Percentiles rank a stretch among this genome's conserved stretches.
These are phyloP conservation scores for Arabidopsis thaliana DNA, from an alignment of 345 rosid genomes.

Conservation along the genomic window TAIR10.1 NC_003074.8:7532001-7532500, in stretches of 20 bases:
- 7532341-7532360: conserved; percentile 13
- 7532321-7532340: conserved; percentile 23
- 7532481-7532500: neutral
- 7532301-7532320: conserved; percentile 2
- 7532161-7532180: neutral
- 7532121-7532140: neutral
- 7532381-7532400: neutral
- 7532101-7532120: neutral
- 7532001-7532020: conserved; percentile 25
- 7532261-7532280: conserved; percentile 21
- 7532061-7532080: conserved; percentile 25
- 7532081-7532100: conserved; percentile 20
- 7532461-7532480: neutral
- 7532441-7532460: neutral
- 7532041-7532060: conserved; percentile 26
- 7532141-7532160: neutral
- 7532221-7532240: neutral
- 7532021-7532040: conserved; percentile 19
- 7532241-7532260: neutral
- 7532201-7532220: neutral
- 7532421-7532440: neutral
- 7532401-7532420: neutral
- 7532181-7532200: neutral
- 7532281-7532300: conserved; percentile 7
- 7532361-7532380: neutral